phyloP scores from a whole-genome alignment of 2,329 filamentous ascomycete genomes.

The Sclerotinia borealis region DNA sequence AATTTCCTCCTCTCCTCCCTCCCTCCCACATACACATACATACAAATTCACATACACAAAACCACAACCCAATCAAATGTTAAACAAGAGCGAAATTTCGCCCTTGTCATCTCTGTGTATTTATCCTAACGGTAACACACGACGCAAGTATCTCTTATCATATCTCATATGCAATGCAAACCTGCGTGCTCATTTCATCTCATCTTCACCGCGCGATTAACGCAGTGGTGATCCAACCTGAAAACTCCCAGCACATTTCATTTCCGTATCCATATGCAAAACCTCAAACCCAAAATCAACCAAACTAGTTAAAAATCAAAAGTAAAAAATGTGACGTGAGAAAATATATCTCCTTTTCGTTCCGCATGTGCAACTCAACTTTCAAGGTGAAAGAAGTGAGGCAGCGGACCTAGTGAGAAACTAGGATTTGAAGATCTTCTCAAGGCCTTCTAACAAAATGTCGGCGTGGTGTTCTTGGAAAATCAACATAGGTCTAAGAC shows the following conservation, averaged over 20 bases:
- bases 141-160: not conserved
- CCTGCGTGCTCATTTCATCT: conserved; percentile 10
- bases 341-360: not conserved
- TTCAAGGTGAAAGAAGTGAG: not conserved
- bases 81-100: not conserved
- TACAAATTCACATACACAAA: not conserved
- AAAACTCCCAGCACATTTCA: conserved; percentile 9
- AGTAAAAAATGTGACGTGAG: not conserved
- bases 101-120: not conserved
- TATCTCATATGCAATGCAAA: conserved; percentile 3
- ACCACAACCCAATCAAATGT: not conserved
- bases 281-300: not conserved
- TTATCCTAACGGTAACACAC: not conserved
- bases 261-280: conserved; percentile 7
- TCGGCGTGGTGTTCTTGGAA: conserved; percentile 88
- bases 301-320: not conserved
- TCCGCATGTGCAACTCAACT: not conserved
- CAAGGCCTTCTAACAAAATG: conserved; percentile 70
- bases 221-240: conserved; percentile 9
- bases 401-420: not conserved
- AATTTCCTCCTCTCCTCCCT: not conserved
- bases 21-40: not conserved
- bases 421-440: conserved; percentile 43
- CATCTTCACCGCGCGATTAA: conserved; percentile 10
- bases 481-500: conserved; percentile 74